Evolutionary conservation across 108 stramenopile genomes (phyloP), one percentile per base, ranked within the genome.

Genomic region (Nitzschia putrida): DNA sequence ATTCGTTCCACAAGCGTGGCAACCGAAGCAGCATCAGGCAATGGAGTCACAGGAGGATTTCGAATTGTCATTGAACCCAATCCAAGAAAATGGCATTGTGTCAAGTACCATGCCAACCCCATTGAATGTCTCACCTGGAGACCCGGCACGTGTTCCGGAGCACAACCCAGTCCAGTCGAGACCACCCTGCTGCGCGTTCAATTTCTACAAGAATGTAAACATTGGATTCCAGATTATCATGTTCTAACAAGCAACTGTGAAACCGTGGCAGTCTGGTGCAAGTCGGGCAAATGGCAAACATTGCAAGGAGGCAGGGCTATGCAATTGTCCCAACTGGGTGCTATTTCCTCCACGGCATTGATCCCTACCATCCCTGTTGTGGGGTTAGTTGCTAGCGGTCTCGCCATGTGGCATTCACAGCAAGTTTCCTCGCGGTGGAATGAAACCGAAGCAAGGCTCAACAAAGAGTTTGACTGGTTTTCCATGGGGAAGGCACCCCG

Each of bases 241-340:
- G 22, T 75, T 14, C 52, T 77, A 22, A 66, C 25, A 12, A 72
- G 59, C 68, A 81, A 81, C 44, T 81, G 80, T 74, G 80, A 81
- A 53, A 74, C 76, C 25, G 80, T 76, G 11, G 80, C 80, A 37
- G 76, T 81, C 1, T 81, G 80, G 80, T 81, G 80, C 43, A 61
- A 61, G 59, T 77, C 80, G 10, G 80, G 80, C 0, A 63, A 64
- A 54, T 72, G 71, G 71, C 20, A 47, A 47, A 72, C 71, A 8
- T 24, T 72, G 40, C 71, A 72, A 25, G 59, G 52, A 20, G 37
- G 25, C 9, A n/a, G 34, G 12, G 52, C 53, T 20, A 55, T 41
- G 39, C 23, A 51, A 39, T 21, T 29, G 38, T 51, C 56, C 5
- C 39, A n/a, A 16, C 26, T 39, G 7, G 41, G 22, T 11, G 39